Percentiles rank a stretch among this genome's conserved stretches.
Conservation (phyloP, 768 basidiomycete species). For the Russula dissimulans region DNA sequence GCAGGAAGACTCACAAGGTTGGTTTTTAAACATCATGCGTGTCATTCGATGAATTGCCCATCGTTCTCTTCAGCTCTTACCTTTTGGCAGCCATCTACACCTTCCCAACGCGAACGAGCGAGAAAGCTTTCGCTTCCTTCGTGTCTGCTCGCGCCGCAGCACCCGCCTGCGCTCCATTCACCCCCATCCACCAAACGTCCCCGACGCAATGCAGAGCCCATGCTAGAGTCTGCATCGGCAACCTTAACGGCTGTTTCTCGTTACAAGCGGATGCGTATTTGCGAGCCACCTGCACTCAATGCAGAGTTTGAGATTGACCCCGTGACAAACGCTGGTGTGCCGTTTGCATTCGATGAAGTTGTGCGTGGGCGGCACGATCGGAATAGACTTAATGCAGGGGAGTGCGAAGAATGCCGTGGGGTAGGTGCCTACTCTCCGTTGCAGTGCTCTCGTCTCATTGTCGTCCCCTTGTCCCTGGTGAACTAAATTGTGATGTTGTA, state of each 20-base stretch:
- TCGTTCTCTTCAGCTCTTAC: slow-evolving; percentile 1
- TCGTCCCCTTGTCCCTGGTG: not conserved
- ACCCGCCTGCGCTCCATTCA: not conserved
- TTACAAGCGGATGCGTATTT: not conserved
- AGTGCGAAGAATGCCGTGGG: slow-evolving; percentile 76
- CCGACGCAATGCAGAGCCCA: not conserved
- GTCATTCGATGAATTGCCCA: not conserved
- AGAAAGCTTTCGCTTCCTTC: not conserved
- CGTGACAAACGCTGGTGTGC: slow-evolving; percentile 51
- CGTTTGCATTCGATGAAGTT: slow-evolving; percentile 68
- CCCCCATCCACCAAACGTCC: slow-evolving; percentile 8
- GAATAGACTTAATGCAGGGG: slow-evolving; percentile 56
- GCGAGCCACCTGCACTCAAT: slow-evolving; percentile 1
- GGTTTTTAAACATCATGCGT: not conserved
- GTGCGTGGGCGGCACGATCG: slow-evolving; percentile 59
- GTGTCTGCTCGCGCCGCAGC: not conserved
- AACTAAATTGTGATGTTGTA: slow-evolving; percentile 23
- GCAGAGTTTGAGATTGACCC: slow-evolving; percentile 53
- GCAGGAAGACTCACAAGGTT: slow-evolving; percentile 19
- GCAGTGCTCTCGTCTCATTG: not conserved
- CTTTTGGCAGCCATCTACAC: slow-evolving; percentile 7
- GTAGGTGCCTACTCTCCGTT: slow-evolving; percentile 33
- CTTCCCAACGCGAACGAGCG: slow-evolving; percentile 3
- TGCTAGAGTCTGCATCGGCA: not conserved
- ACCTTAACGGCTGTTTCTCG: not conserved